These are phyloP conservation scores for Penicillium paneum DNA, from an alignment of 2,329 filamentous ascomycete species.

Conservation along the genomic window DNA sequence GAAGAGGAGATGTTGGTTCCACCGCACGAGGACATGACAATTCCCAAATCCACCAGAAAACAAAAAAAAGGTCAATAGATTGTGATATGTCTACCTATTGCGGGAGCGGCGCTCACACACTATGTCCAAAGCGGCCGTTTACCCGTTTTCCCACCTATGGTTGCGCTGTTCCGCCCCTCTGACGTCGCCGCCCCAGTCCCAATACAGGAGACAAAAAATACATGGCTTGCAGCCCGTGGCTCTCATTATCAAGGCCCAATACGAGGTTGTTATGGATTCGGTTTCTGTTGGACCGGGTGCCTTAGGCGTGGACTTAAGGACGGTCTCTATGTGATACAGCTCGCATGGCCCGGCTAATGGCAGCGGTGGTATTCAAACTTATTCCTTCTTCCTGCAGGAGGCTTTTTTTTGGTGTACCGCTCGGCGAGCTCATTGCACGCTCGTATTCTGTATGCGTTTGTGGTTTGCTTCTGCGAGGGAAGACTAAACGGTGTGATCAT, in stretches of 20 bases:
- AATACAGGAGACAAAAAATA: no score
- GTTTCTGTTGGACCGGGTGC: background rate
- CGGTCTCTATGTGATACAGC: constrained; percentile 14
- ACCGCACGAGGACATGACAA: background rate
- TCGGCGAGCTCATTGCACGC: background rate
- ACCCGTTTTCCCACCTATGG: background rate
- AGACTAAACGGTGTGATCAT: background rate
- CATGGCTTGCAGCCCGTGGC: constrained; percentile 13
- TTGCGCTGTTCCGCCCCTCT: constrained; percentile 22
- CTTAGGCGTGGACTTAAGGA: background rate
- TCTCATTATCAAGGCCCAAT: background rate
- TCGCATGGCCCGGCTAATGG: constrained; percentile 16
- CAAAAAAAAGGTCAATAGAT: background rate
- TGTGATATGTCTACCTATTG: constrained; percentile 30
- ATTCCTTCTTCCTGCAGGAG: constrained; percentile 2
- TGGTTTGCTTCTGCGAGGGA: background rate
- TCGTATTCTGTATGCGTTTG: background rate
- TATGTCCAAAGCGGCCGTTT: constrained; percentile 3
- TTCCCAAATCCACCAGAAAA: background rate
- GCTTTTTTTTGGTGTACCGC: constrained; percentile 1
- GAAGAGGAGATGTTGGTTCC: background rate
- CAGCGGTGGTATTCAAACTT: constrained; percentile 3
- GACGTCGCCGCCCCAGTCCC: constrained; percentile 25
- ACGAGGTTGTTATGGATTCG: background rate
- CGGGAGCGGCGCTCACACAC: constrained; percentile 25